A percentile compares a stretch with the other conserved stretches of the same genome.
Evolutionary conservation across 2,329 filamentous ascomycete species (phyloP).

Genomic region (Cyanodermella asteris): DNA sequence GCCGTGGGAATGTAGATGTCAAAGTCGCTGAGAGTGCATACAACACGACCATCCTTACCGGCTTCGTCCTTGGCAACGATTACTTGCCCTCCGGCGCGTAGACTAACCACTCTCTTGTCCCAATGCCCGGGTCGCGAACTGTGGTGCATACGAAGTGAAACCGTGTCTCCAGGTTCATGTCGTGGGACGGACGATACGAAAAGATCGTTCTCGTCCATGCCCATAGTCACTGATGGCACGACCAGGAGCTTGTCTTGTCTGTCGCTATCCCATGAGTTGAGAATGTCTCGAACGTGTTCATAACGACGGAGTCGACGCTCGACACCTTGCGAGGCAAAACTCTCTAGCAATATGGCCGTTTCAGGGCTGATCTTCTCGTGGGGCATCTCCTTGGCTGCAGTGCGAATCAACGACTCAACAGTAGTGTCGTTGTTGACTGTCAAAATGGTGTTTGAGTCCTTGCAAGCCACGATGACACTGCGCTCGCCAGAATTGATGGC

Average conservation of each 20-base stretch:
- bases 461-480: slow-evolving; percentile 50
- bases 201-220: slow-evolving; percentile 36
- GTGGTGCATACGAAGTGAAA: slow-evolving; percentile 50
- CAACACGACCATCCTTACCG: slow-evolving; percentile 45
- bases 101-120: slow-evolving; percentile 62
- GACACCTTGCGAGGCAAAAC: slow-evolving; percentile 51
- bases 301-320: slow-evolving; percentile 68
- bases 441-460: slow-evolving; percentile 46
- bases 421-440: slow-evolving; percentile 55
- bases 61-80: slow-evolving; percentile 47
- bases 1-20: slow-evolving; percentile 67
- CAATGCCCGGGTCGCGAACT: slow-evolving; percentile 68
- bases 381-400: slow-evolving; percentile 40
- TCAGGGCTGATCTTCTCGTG: slow-evolving; percentile 42
- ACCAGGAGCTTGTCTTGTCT: slow-evolving; percentile 54
- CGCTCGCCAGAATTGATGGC: slow-evolving; percentile 62
- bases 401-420: slow-evolving; percentile 47
- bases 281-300: slow-evolving; percentile 63
- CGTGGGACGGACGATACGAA: slow-evolving; percentile 41
- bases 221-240: slow-evolving; percentile 32
- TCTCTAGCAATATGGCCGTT: slow-evolving; percentile 54
- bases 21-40: slow-evolving; percentile 81
- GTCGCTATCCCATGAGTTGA: slow-evolving; percentile 85
- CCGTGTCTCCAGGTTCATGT: slow-evolving; percentile 39
- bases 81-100: slow-evolving; percentile 52